Evolutionary conservation across 257 asterid species (phyloP), one percentile per base, ranked within the genome.

Genomic region (Cinchona pubescens): DNA sequence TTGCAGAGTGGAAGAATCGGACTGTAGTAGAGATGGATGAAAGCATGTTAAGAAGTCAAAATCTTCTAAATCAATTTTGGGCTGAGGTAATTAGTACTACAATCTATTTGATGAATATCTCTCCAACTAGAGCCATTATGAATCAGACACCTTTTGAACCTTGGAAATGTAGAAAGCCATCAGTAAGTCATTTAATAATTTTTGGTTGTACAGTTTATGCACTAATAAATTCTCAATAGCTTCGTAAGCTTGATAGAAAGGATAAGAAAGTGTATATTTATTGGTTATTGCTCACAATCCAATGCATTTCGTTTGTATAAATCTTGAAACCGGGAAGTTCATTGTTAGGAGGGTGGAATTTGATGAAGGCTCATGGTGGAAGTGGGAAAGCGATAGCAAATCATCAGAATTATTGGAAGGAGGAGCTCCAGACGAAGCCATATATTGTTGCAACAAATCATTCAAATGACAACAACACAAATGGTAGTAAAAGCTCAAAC

Each of bases 1-100:
- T 73, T 0, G 74, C 64, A 0, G 82, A 80, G 15, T 3, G 67
- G 21, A 73, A 80, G 4, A 80, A 84, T 32, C 29, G 37, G 8
- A 81, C 63, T 3, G 13, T 84, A 14, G 75, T 81, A 7, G 77
- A 79, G 3, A 75, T 84, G 80, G 63, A 48, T 1, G 5, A 82
- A 53, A 69, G 75, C 27, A 48, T 48, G 56, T 12, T 69, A 11
- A 7, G 23, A 14, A 40, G 14, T 1, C 58, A 25, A 21, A 37
- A 42, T 0, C 30, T 62, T 8, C 8, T 67, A 12, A 62, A 72
- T 40, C 35, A 51, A 0, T 71, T 76, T 30, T 73, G 77, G 86
- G 71, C 66, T 0, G 78, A 84, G 62, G 78, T 7, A 4, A 51
- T 76, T 5, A 27, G 37, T 4, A 67, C 42, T 15, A 7, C 13